Conservation (phyloP, 805 yeast genomes). For the Monosporozyma aerobia region DNA sequence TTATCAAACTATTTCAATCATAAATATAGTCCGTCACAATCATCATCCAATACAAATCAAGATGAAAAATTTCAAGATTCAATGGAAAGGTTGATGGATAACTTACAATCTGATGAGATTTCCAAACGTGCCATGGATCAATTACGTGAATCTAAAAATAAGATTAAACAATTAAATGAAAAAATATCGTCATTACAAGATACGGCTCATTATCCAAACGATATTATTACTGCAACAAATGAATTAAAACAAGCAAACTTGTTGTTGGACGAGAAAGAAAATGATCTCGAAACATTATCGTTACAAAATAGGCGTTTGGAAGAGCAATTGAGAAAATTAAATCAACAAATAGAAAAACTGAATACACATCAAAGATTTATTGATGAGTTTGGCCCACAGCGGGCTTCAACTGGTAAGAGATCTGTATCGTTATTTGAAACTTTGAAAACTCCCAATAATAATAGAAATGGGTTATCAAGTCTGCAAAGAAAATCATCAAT, state of each 20-base stretch:
- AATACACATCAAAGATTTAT: slow-evolving; percentile 12
- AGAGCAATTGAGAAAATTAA: slow-evolving; percentile 32
- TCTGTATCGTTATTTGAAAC: slow-evolving; percentile 13
- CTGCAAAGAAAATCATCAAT: neutral
- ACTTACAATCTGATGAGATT: slow-evolving; percentile 76
- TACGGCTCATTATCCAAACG: neutral
- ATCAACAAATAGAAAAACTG: slow-evolving; percentile 14
- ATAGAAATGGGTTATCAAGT: neutral
- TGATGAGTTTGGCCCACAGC: neutral
- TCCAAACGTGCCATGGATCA: slow-evolving; percentile 67
- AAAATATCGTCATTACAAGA: slow-evolving; percentile 24
- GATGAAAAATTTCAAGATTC: slow-evolving; percentile 53
- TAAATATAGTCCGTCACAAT: slow-evolving; percentile 35
- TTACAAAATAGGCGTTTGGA: slow-evolving; percentile 50
- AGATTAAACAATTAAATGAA: slow-evolving; percentile 34
- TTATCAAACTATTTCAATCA: slow-evolving; percentile 58
- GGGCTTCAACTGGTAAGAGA: neutral
- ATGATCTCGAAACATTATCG: slow-evolving; percentile 47
- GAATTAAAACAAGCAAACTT: slow-evolving; percentile 58
- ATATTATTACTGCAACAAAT: slow-evolving; percentile 45
- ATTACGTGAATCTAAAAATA: slow-evolving; percentile 39
- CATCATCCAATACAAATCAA: slow-evolving; percentile 15
- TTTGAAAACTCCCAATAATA: slow-evolving; percentile 3
- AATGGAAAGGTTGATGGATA: slow-evolving; percentile 59
- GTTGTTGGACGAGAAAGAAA: slow-evolving; percentile 48